Evolutionary conservation across 192 early-diverging fungal species (phyloP).

Genomic region (Paraglomus brasilianum): DNA sequence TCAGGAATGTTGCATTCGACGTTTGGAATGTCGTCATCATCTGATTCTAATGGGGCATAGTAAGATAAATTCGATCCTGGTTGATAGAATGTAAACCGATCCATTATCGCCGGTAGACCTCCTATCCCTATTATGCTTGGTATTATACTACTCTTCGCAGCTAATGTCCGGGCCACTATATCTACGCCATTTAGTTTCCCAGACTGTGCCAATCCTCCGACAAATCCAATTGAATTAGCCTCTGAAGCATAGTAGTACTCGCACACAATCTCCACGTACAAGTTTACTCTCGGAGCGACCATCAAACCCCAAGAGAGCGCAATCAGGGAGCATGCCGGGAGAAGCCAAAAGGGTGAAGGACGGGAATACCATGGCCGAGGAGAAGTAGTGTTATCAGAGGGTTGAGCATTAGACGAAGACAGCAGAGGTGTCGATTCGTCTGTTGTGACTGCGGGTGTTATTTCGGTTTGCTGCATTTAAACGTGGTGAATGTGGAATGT

Average conservation of each 20-base stretch:
- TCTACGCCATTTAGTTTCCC: no score
- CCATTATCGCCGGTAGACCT: no score
- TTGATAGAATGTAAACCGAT: no score
- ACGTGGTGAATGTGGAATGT: no score
- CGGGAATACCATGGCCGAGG: slow-evolving; percentile 2
- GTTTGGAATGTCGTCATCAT: neutral
- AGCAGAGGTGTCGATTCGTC: no score
- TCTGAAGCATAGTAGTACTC: neutral
- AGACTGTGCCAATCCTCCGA: no score
- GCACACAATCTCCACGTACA: slow-evolving; percentile 5
- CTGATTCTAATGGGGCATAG: neutral
- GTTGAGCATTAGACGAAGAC: no score
- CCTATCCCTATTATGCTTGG: no score
- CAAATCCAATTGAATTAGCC: neutral
- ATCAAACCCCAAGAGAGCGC: neutral
- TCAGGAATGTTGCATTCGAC: slow-evolving; percentile 10
- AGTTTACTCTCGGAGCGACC: neutral
- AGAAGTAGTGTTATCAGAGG: neutral
- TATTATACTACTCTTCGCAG: no score
- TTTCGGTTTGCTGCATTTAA: no score
- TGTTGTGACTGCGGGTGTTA: no score
- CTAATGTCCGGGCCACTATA: no score
- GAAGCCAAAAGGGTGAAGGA: slow-evolving; percentile 7
- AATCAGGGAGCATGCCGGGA: neutral
- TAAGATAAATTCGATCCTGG: neutral